Percentiles rank a stretch among this genome's conserved stretches.
Conservation (phyloP, 2,329 filamentous ascomycete species). For the Trichophyton rubrum region DNA sequence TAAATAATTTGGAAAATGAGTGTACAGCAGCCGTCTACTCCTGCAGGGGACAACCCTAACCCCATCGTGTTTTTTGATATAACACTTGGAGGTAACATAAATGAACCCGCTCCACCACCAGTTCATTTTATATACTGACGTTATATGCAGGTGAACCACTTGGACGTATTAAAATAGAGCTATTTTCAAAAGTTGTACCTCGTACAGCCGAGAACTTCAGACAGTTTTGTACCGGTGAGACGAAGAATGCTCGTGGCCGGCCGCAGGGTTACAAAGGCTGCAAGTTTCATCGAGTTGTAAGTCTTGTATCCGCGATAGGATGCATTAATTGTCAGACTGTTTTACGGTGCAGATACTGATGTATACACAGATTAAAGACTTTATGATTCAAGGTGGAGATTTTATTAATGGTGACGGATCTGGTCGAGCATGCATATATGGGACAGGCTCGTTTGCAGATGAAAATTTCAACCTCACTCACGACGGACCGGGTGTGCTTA, state of each 20-base stretch:
- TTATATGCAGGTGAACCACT: constrained; percentile 58
- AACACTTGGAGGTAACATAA: constrained; percentile 33
- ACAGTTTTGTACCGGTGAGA: constrained; percentile 91
- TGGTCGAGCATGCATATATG: constrained; percentile 79
- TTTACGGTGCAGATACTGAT: neutral
- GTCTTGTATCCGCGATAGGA: constrained; percentile 22
- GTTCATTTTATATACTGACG: neutral
- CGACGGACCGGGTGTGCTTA: constrained; percentile 65
- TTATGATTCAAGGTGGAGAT: constrained; percentile 97
- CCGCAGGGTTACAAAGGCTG: constrained; percentile 89
- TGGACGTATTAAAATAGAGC: constrained; percentile 77
- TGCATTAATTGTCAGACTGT: neutral
- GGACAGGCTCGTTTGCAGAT: constrained; percentile 69
- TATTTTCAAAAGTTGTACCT: constrained; percentile 73
- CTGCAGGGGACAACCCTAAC: constrained; percentile 5
- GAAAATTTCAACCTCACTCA: constrained; percentile 80
- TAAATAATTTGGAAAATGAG: neutral
- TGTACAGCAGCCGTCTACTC: neutral
- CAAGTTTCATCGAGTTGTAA: constrained; percentile 86
- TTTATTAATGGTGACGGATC: constrained; percentile 90
- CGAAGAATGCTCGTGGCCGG: constrained; percentile 60
- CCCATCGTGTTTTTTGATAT: constrained; percentile 41
- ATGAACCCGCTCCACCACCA: neutral
- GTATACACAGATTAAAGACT: constrained; percentile 63
- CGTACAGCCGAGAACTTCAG: constrained; percentile 94